Percentiles rank a stretch among this genome's conserved stretches.
phyloP scores from a whole-genome alignment of 805 yeast genomes.

The Cyberlindnera amylophila region DNA sequence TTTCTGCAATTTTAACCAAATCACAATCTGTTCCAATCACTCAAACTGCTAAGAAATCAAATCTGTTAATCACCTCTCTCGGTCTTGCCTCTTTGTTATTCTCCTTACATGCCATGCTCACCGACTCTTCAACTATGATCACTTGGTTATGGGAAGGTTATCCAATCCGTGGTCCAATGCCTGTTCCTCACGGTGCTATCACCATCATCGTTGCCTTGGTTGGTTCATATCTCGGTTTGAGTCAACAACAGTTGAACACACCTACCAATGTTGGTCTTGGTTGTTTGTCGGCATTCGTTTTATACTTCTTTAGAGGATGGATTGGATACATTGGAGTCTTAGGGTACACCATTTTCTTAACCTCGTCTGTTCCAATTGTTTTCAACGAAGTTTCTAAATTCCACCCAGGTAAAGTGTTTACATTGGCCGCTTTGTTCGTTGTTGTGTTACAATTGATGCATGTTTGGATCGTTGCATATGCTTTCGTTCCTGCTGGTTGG shows the following conservation, averaged over 20 bases:
- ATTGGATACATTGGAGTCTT: slow-evolving; percentile 72
- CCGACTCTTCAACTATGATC: slow-evolving; percentile 84
- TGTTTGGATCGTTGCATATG: slow-evolving; percentile 97
- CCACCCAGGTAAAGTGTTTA: slow-evolving; percentile 52
- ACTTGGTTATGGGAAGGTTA: slow-evolving; percentile 97
- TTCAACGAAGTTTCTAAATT: slow-evolving; percentile 54
- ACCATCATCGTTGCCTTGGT: slow-evolving; percentile 54
- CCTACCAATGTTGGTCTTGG: slow-evolving; percentile 44
- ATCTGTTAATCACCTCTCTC: slow-evolving; percentile 46
- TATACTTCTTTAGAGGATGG: slow-evolving; percentile 62
- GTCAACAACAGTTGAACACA: slow-evolving; percentile 17
- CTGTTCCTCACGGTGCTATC: slow-evolving; percentile 73
- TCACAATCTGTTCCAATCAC: slow-evolving; percentile 1
- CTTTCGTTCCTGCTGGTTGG: slow-evolving; percentile 95
- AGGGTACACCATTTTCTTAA: slow-evolving; percentile 56
- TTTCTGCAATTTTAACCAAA: slow-evolving; percentile 58
- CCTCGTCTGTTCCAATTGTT: slow-evolving; percentile 62
- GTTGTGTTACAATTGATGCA: slow-evolving; percentile 67
- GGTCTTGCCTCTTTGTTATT: slow-evolving; percentile 80
- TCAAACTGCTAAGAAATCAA: slow-evolving; percentile 25
- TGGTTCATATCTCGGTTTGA: slow-evolving; percentile 50
- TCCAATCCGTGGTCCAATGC: slow-evolving; percentile 80
- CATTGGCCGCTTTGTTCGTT: slow-evolving; percentile 44
- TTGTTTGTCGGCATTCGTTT: slow-evolving; percentile 33
- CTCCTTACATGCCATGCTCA: slow-evolving; percentile 65